phyloP scores from a whole-genome alignment of 805 yeast species.

The Debaryomyces maramus region DNA sequence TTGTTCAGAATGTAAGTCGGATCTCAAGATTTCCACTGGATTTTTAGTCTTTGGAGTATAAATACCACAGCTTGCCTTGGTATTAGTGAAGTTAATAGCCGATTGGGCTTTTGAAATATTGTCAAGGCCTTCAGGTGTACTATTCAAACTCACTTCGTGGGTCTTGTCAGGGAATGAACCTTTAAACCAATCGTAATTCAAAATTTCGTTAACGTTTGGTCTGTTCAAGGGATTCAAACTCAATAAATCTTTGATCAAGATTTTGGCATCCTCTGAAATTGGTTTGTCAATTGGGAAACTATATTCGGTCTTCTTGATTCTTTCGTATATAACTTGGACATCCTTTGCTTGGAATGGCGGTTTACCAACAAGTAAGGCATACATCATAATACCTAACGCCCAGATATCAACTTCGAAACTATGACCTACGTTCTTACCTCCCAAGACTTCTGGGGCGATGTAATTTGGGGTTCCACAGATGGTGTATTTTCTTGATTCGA shows the following conservation, averaged over 20 bases:
- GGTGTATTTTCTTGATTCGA: constrained; percentile 77
- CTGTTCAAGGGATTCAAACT: constrained; percentile 77
- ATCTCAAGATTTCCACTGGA: constrained; percentile 68
- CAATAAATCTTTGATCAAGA: constrained; percentile 69
- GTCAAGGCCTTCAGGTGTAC: constrained; percentile 58
- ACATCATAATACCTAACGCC: constrained; percentile 97
- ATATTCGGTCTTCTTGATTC: constrained; percentile 82
- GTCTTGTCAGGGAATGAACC: constrained; percentile 79
- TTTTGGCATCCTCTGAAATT: constrained; percentile 70
- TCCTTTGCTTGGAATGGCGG: constrained; percentile 98
- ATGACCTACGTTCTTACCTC: constrained; percentile 86
- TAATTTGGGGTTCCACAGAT: constrained; percentile 99
- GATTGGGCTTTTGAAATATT: constrained; percentile 61
- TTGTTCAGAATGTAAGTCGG: constrained; percentile 68
- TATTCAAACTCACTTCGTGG: constrained; percentile 59
- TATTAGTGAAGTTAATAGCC: constrained; percentile 61
- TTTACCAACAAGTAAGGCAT: constrained; percentile 86
- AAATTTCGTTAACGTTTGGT: constrained; percentile 76
- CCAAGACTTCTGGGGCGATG: constrained; percentile 96
- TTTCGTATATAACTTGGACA: constrained; percentile 86
- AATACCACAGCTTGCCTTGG: constrained; percentile 66
- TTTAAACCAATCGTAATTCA: constrained; percentile 83
- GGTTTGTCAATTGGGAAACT: constrained; percentile 70
- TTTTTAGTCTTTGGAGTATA: constrained; percentile 51
- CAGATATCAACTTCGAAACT: constrained; percentile 94